These are phyloP conservation scores for Pestalotiopsis sp. DNA, from an alignment of 2,329 filamentous ascomycete species.

Conservation along the genomic window DNA sequence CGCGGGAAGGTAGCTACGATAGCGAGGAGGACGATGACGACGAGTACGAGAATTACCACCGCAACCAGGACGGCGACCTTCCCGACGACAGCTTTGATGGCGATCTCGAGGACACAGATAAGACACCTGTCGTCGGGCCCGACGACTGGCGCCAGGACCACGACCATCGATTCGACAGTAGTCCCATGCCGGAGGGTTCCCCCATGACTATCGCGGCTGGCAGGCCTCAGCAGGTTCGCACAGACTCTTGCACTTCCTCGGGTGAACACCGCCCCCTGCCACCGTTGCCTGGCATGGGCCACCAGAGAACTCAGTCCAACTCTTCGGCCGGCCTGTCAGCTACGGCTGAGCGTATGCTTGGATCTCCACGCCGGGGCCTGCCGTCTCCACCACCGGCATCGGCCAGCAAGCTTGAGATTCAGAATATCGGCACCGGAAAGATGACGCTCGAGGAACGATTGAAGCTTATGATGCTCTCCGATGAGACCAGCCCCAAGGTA, in stretches of 20 bases:
- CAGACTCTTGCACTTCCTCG: conserved; percentile 76
- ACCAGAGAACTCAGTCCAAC: conserved; percentile 47
- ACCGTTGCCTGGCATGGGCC: conserved; percentile 71
- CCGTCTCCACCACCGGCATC: conserved; percentile 74
- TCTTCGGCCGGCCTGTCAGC: conserved; percentile 67
- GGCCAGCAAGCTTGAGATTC: conserved; percentile 75
- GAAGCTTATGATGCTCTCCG: conserved; percentile 84
- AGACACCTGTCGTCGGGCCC: conserved; percentile 95
- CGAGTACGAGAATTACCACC: conserved; percentile 49
- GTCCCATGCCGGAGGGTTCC: conserved; percentile 63
- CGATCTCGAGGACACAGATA: conserved; percentile 91
- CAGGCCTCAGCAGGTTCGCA: conserved; percentile 62
- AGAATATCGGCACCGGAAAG: conserved; percentile 72
- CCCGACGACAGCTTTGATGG: conserved; percentile 93
- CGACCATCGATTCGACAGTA: conserved; percentile 73
- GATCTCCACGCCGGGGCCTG: conserved; percentile 63
- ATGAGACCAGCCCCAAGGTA: conserved; percentile 47
- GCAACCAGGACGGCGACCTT: conserved; percentile 59
- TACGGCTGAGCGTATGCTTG: conserved; percentile 73
- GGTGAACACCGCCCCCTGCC: conserved; percentile 84
- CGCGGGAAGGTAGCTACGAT: conserved; percentile 91
- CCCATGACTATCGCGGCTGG: conserved; percentile 47
- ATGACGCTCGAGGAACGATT: conserved; percentile 88
- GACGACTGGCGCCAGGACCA: conserved; percentile 90
- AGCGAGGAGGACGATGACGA: conserved; percentile 76